Conservation (phyloP, 345 rosid genomes). For the Crucihimalaya himalaica region DNA sequence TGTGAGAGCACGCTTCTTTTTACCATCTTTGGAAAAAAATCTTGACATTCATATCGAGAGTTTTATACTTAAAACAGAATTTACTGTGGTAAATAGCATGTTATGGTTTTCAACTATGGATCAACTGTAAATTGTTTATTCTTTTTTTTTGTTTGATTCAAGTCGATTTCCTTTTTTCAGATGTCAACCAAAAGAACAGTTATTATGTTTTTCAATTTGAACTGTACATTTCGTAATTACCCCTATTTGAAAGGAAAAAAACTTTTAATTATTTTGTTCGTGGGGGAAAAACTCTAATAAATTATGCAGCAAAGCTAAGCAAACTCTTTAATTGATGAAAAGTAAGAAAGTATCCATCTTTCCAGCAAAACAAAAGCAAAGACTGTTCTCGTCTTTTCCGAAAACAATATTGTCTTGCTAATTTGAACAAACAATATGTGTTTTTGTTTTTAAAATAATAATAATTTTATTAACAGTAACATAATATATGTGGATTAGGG, state of each 20-base stretch:
- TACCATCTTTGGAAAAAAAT: too few species aligned
- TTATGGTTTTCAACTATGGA: too few species aligned
- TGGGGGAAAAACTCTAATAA: neutral
- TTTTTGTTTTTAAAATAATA: neutral
- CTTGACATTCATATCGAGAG: too few species aligned
- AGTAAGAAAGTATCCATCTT: too few species aligned
- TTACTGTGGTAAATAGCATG: too few species aligned
- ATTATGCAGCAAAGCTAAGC: conserved; percentile 16
- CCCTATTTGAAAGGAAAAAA: neutral
- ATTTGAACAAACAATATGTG: conserved; percentile 21
- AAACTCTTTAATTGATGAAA: too few species aligned
- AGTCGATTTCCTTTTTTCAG: neutral
- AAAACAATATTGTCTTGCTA: neutral
- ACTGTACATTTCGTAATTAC: neutral
- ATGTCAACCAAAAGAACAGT: neutral
- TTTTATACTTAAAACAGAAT: too few species aligned
- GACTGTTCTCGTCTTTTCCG: conserved; percentile 8
- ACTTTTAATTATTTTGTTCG: neutral
- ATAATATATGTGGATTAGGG: conserved; percentile 42
- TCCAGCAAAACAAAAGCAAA: conserved; percentile 36
- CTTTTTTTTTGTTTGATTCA: too few species aligned
- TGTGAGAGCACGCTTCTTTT: too few species aligned
- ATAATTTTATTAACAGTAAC: neutral
- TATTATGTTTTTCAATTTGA: neutral
- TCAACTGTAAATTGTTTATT: too few species aligned